phyloP scores from a whole-genome alignment of 192 early-diverging fungal genomes.

The Piromyces finnis region DNA sequence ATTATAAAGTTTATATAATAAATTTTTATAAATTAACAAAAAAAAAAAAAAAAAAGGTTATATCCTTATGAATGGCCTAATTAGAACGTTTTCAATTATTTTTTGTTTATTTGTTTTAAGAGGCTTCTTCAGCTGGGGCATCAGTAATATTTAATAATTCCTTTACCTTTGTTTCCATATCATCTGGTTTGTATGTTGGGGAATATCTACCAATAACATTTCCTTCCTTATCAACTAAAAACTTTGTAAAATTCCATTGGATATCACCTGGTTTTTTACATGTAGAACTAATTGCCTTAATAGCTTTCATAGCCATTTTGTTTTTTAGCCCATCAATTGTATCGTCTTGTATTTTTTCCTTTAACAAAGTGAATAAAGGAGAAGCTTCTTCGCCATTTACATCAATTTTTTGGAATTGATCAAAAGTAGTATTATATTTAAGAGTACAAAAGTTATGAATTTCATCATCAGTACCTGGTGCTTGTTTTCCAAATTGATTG shows the following conservation, averaged over 20 bases:
- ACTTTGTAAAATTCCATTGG: constrained; percentile 26
- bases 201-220: constrained; percentile 43
- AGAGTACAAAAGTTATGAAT: constrained; percentile 25
- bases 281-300: background rate
- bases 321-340: constrained; percentile 48
- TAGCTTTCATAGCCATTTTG: constrained; percentile 37
- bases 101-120: too few relatives aligned
- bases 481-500: constrained; percentile 71
- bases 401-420: constrained; percentile 72
- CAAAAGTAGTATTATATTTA: constrained; percentile 69
- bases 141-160: constrained; percentile 15
- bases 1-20: too few relatives aligned
- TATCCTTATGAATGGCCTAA: too few relatives aligned
- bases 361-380: constrained; percentile 31
- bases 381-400: constrained; percentile 55
- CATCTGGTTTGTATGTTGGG: constrained; percentile 38
- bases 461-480: constrained; percentile 19
- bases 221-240: constrained; percentile 48
- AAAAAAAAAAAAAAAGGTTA: too few relatives aligned
- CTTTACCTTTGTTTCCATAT: constrained; percentile 36
- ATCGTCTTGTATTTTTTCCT: background rate
- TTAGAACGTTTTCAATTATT: too few relatives aligned
- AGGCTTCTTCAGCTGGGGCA: too few relatives aligned
- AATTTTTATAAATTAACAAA: too few relatives aligned
- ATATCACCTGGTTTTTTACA: background rate